Percentiles rank a stretch among this genome's conserved stretches.
Conservation (phyloP, 768 basidiomycete species). For the Suillus clintonianus region DNA sequence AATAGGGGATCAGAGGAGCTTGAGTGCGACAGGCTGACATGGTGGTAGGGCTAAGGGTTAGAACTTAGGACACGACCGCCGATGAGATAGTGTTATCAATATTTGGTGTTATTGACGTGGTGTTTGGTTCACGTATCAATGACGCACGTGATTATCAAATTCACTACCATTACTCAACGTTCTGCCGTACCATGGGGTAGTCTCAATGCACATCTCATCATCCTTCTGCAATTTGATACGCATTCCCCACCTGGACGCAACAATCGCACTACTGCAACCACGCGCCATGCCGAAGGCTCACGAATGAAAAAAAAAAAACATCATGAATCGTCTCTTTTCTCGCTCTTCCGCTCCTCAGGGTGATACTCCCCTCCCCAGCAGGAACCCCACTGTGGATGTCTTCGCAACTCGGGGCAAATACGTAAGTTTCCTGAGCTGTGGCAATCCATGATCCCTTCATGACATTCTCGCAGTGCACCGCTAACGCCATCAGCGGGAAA, state of each 20-base stretch:
- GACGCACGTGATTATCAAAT: no score
- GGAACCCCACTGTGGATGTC: no score
- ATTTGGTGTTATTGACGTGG: no score
- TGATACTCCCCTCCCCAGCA: neutral
- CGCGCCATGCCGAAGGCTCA: neutral
- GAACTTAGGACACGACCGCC: no score
- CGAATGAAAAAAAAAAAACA: neutral
- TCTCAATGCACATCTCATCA: neutral
- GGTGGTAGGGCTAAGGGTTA: no score
- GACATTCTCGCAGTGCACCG: neutral
- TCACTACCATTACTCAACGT: no score
- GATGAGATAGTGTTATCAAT: no score
- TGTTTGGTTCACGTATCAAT: no score
- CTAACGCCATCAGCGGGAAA: neutral
- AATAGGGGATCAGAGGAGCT: no score
- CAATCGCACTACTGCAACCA: neutral
- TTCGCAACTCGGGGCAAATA: no score
- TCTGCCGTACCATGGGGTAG: no score
- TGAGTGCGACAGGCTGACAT: no score
- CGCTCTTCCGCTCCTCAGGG: neutral
- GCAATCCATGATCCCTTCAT: neutral
- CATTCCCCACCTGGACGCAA: neutral
- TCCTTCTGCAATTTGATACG: neutral
- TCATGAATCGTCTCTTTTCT: neutral
- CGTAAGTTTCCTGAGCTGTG: neutral